Percentiles rank a stretch among this genome's conserved stretches.
Evolutionary conservation across 2,329 filamentous ascomycete species (phyloP).

Genomic region (Cercospora sojina): DNA sequence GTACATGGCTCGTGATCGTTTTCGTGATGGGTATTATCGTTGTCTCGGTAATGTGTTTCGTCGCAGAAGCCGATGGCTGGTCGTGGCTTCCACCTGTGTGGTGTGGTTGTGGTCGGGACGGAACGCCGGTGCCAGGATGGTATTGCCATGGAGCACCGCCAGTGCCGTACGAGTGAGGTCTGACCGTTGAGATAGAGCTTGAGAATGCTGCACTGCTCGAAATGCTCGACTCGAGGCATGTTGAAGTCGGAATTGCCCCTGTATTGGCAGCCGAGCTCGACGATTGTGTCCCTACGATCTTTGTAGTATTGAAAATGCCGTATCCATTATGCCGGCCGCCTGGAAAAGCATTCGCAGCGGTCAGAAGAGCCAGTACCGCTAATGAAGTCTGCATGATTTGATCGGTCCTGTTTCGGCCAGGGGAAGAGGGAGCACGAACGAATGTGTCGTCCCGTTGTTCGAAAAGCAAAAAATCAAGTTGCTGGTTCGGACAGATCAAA

Average conservation of each 20-base stretch:
- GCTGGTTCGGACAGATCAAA: background rate
- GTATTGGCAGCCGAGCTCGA: background rate
- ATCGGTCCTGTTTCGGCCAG: background rate
- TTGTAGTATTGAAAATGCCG: background rate
- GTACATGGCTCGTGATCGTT: slow-evolving; percentile 12
- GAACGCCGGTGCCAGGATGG: background rate
- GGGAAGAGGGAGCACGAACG: background rate
- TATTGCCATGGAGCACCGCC: background rate
- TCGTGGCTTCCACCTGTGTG: background rate
- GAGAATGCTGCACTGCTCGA: background rate
- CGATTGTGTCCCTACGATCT: background rate
- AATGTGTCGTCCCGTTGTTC: background rate
- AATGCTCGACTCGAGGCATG: background rate
- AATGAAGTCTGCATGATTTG: background rate
- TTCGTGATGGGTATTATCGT: slow-evolving; percentile 6
- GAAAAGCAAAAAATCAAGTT: background rate
- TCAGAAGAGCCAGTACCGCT: background rate
- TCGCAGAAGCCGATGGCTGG: background rate
- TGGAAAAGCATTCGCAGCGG: background rate
- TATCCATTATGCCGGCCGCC: background rate
- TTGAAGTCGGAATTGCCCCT: background rate
- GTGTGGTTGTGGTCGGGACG: slow-evolving; percentile 5
- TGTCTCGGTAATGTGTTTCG: background rate
- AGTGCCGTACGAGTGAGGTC: background rate
- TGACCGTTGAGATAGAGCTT: background rate